Percentiles rank a stretch among this genome's conserved stretches.
Evolutionary conservation across 2,329 filamentous ascomycete genomes (phyloP).

Genomic region (Aspergillus udagawae): DNA sequence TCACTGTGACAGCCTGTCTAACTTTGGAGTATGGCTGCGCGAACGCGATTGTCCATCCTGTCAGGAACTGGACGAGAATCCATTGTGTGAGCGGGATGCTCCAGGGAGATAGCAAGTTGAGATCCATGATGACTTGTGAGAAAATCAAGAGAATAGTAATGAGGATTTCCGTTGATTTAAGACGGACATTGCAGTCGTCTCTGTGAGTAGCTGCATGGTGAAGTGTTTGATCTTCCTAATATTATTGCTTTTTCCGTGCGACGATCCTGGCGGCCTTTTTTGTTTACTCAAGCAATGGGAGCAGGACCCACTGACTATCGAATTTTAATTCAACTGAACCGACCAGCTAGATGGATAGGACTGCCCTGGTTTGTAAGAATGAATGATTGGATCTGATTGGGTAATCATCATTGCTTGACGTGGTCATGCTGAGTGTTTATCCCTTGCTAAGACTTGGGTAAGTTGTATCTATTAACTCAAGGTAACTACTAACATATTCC

Average conservation of each 20-base stretch:
- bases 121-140: background rate
- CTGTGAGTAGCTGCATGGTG: background rate
- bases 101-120: slow-evolving; percentile 1
- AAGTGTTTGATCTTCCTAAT: background rate
- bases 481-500: no score
- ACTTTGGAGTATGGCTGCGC: slow-evolving; percentile 4
- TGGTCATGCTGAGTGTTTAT: no score
- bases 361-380: no score
- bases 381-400: background rate
- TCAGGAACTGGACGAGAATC: slow-evolving; percentile 12
- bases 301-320: background rate
- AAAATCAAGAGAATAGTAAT: no score
- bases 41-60: slow-evolving; percentile 9
- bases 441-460: no score
- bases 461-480: no score
- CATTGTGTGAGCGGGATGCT: slow-evolving; percentile 9
- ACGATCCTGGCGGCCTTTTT: background rate
- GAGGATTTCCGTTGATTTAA: background rate
- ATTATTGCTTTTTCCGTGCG: no score
- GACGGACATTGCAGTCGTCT: background rate
- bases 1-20: slow-evolving; percentile 2
- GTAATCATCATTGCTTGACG: background rate
- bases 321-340: background rate
- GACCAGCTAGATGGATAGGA: no score
- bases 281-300: background rate